Evolutionary conservation across 305 asterid species (phyloP).

Genomic region (Ruellia speciosa): DNA sequence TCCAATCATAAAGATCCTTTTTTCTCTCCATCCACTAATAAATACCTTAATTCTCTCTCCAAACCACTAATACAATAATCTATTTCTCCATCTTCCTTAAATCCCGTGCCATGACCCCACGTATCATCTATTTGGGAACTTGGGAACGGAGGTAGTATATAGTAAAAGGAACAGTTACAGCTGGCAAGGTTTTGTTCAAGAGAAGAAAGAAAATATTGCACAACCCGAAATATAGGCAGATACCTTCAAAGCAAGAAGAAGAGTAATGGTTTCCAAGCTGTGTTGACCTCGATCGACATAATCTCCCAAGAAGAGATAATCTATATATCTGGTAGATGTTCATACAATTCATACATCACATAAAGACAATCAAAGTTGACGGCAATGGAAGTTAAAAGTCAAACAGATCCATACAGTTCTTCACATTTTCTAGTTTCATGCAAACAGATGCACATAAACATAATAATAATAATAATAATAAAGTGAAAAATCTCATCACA

Average conservation of each 20-base stretch:
- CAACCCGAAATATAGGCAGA: constrained; percentile 17
- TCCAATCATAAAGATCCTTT: too few species aligned
- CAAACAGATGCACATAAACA: not conserved
- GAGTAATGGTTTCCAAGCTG: constrained; percentile 89
- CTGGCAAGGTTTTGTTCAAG: constrained; percentile 24
- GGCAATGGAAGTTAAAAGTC: constrained; percentile 10
- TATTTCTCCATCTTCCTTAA: too few species aligned
- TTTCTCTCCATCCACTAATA: too few species aligned
- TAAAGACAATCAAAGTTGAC: constrained; percentile 20
- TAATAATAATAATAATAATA: too few species aligned
- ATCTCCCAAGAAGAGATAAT: constrained; percentile 97
- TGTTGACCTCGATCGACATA: constrained; percentile 99
- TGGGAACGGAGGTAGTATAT: too few species aligned
- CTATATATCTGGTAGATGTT: constrained; percentile 70
- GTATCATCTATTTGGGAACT: too few species aligned
- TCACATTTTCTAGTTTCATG: not conserved
- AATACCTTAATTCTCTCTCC: too few species aligned
- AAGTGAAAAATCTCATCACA: too few species aligned
- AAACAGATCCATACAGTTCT: not conserved
- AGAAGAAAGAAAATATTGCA: constrained; percentile 6
- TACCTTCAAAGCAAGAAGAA: constrained; percentile 94
- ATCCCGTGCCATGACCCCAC: too few species aligned
- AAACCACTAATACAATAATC: too few species aligned
- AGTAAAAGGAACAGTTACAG: constrained; percentile 31
- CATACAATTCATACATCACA: constrained; percentile 27